Conservation (phyloP, 805 yeast species). For the Wickerhamomyces chaumierensis region DNA sequence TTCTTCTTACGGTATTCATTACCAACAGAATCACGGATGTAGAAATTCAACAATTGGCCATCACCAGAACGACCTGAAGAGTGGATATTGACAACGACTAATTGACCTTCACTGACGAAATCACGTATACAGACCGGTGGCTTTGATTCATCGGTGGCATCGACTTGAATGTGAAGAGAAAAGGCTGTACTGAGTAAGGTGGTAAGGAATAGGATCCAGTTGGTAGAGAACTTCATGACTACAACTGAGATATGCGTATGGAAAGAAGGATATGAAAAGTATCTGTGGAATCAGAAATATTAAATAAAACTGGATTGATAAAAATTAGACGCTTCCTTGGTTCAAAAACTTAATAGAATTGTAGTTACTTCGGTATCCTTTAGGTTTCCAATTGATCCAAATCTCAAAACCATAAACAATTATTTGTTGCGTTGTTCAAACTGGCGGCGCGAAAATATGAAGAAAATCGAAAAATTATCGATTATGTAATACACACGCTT, state of each 20-base stretch:
- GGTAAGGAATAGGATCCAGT: constrained; percentile 6
- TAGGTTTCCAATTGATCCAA: no score
- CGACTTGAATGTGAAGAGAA: constrained; percentile 42
- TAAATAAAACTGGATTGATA: no score
- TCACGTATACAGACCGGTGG: constrained; percentile 83
- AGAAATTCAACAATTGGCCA: constrained; percentile 69
- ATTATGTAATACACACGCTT: neutral
- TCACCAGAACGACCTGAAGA: constrained; percentile 73
- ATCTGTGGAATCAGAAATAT: no score
- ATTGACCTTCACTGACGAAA: constrained; percentile 71
- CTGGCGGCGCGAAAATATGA: neutral
- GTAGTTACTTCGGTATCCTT: no score
- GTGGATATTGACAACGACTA: constrained; percentile 76
- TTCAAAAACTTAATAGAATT: no score
- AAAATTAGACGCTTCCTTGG: no score
- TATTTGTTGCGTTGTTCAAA: no score
- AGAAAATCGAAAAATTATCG: neutral
- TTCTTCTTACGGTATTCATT: constrained; percentile 74
- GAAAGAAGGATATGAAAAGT: neutral
- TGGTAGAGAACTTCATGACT: constrained; percentile 8
- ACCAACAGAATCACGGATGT: constrained; percentile 67
- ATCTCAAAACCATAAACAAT: no score
- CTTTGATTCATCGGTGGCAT: constrained; percentile 31
- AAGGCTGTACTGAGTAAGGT: constrained; percentile 12
- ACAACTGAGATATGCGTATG: neutral